phyloP scores from a whole-genome alignment of 352 stramenopile species.

The Phytophthora pistaciae region DNA sequence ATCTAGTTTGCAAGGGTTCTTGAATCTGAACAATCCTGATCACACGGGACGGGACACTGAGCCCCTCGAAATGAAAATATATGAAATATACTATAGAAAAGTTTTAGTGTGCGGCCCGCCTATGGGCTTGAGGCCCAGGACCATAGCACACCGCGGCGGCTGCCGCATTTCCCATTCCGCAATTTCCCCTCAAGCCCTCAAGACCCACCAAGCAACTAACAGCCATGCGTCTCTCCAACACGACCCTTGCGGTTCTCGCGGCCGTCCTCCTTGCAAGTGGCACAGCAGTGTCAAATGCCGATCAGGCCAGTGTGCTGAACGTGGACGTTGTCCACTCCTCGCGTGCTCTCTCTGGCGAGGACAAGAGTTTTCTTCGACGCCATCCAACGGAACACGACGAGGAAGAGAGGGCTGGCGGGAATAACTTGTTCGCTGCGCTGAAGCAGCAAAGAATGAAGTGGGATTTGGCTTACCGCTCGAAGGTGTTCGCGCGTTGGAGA shows the following conservation, averaged over 20 bases:
- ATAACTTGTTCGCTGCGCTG: conserved; percentile 2
- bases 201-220: neutral
- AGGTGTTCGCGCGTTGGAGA: conserved; percentile 4
- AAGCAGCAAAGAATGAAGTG: neutral
- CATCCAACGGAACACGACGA: conserved; percentile 10
- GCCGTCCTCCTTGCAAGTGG: conserved; percentile 16
- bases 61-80: too few species aligned
- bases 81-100: too few species aligned
- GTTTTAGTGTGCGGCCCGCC: too few species aligned
- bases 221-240: conserved; percentile 11
- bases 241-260: conserved; percentile 13
- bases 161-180: neutral
- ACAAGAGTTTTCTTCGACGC: conserved; percentile 20
- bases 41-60: too few species aligned
- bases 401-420: conserved; percentile 1
- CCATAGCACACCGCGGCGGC: too few species aligned
- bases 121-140: too few species aligned
- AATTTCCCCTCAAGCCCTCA: neutral
- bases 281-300: conserved; percentile 15
- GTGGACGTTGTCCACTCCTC: conserved; percentile 23
- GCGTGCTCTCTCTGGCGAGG: conserved; percentile 12
- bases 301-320: conserved; percentile 11
- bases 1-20: too few species aligned
- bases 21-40: too few species aligned
- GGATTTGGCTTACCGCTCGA: neutral